These are phyloP conservation scores for Didymella segeticola DNA, from an alignment of 2,329 filamentous ascomycete genomes.

Conservation along the genomic window DNA sequence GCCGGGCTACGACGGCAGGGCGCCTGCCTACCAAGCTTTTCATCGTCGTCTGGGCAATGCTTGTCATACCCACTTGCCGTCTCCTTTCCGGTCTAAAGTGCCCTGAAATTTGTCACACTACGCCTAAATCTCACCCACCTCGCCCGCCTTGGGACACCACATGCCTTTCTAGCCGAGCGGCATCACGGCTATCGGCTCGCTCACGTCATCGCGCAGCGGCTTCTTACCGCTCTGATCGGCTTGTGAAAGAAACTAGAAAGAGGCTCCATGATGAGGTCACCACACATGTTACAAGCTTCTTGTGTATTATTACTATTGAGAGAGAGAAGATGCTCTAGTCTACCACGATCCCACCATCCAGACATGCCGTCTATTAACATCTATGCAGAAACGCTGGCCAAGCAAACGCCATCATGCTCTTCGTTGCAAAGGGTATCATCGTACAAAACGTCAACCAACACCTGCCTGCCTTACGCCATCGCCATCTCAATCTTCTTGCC, in stretches of 20 bases:
- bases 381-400: neutral
- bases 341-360: neutral
- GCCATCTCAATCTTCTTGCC: slow-evolving; percentile 56
- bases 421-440: slow-evolving; percentile 23
- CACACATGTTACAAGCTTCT: too few relatives aligned
- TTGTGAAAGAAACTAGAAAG: neutral
- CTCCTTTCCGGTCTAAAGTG: neutral
- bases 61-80: slow-evolving; percentile 5
- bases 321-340: slow-evolving; percentile 3
- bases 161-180: too few relatives aligned
- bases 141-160: too few relatives aligned
- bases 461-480: slow-evolving; percentile 29
- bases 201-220: slow-evolving; percentile 3
- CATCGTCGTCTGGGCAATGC: slow-evolving; percentile 12
- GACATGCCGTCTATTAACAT: slow-evolving; percentile 3
- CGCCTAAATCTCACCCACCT: too few relatives aligned
- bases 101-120: neutral
- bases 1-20: neutral
- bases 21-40: slow-evolving; percentile 2
- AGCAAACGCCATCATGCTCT: slow-evolving; percentile 1
- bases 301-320: too few relatives aligned
- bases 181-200: slow-evolving; percentile 2
- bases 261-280: neutral
- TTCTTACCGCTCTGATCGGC: neutral
- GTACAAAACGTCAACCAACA: slow-evolving; percentile 1